These are phyloP conservation scores for Talaromyces nanjingensis DNA, from an alignment of 495 filamentous ascomycete species.

Conservation along the genomic window DNA sequence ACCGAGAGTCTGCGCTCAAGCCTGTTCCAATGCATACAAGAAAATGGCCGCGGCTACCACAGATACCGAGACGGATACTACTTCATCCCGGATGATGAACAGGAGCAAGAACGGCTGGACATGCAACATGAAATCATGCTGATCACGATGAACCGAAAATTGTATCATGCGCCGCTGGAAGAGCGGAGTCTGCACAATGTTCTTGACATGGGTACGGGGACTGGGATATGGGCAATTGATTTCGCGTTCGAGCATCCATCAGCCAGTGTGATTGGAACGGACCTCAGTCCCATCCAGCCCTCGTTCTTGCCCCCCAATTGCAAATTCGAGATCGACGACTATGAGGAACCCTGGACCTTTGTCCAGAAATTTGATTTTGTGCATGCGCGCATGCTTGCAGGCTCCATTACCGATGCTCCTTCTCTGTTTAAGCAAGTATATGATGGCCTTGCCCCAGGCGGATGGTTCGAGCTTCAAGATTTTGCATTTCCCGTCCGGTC, in stretches of 20 bases:
- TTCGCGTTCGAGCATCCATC: conserved; percentile 26
- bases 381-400: conserved; percentile 28
- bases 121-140: conserved; percentile 47
- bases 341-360: conserved; percentile 20
- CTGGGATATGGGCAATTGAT: conserved; percentile 45
- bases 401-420: conserved; percentile 26
- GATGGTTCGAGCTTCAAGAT: conserved; percentile 33
- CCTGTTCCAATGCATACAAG: conserved; percentile 14
- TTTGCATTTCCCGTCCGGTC: conserved; percentile 11
- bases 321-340: conserved; percentile 27
- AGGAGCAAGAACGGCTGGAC: conserved; percentile 60
- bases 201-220: conserved; percentile 47
- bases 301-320: conserved; percentile 30
- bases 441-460: conserved; percentile 36
- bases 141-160: conserved; percentile 38
- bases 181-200: conserved; percentile 38
- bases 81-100: conserved; percentile 54
- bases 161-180: conserved; percentile 47
- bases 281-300: conserved; percentile 49
- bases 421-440: conserved; percentile 27
- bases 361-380: conserved; percentile 25
- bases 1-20: neutral
- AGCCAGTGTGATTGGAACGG: conserved; percentile 28
- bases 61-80: conserved; percentile 52
- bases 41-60: conserved; percentile 60